phyloP scores from a whole-genome alignment of 2,329 filamentous ascomycete species.

The Cryphonectria parasitica region DNA sequence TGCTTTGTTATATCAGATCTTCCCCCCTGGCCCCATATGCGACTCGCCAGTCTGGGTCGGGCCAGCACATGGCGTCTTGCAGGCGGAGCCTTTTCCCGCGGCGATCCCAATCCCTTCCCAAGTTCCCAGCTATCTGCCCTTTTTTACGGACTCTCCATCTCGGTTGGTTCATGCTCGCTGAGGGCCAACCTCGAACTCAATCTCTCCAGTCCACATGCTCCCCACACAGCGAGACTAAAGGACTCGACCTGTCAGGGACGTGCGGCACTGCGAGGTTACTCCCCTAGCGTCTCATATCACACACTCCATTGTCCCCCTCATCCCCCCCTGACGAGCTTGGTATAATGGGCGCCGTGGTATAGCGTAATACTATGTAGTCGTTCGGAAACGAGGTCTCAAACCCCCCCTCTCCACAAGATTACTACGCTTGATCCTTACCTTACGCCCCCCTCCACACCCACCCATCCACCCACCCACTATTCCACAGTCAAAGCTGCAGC shows the following conservation, averaged over 20 bases:
- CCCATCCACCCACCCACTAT: background rate
- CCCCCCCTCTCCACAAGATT: slow-evolving; percentile 9
- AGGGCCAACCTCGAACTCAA: background rate
- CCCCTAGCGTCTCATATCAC: slow-evolving; percentile 22
- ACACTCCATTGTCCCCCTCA: background rate
- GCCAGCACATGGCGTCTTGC: slow-evolving; percentile 9
- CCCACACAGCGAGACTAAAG: slow-evolving; percentile 2
- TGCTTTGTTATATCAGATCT: slow-evolving; percentile 2
- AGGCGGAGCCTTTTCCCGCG: slow-evolving; percentile 11
- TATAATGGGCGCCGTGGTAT: background rate
- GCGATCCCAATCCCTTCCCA: slow-evolving; percentile 2
- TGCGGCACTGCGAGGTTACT: slow-evolving; percentile 22
- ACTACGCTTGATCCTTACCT: slow-evolving; percentile 8
- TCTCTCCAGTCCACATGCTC: slow-evolving; percentile 1
- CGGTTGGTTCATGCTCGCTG: background rate
- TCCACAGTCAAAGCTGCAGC: background rate
- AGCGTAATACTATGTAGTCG: background rate
- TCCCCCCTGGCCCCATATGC: slow-evolving; percentile 1
- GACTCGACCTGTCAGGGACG: background rate
- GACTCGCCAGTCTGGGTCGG: slow-evolving; percentile 1
- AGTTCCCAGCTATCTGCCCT: background rate
- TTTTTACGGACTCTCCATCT: background rate
- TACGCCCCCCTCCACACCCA: slow-evolving; percentile 3
- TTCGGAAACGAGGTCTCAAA: slow-evolving; percentile 15
- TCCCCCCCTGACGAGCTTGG: slow-evolving; percentile 9